These are phyloP conservation scores for Arbutus unedo DNA, from an alignment of 148 eudicot genomes.

Conservation along the genomic window DNA sequence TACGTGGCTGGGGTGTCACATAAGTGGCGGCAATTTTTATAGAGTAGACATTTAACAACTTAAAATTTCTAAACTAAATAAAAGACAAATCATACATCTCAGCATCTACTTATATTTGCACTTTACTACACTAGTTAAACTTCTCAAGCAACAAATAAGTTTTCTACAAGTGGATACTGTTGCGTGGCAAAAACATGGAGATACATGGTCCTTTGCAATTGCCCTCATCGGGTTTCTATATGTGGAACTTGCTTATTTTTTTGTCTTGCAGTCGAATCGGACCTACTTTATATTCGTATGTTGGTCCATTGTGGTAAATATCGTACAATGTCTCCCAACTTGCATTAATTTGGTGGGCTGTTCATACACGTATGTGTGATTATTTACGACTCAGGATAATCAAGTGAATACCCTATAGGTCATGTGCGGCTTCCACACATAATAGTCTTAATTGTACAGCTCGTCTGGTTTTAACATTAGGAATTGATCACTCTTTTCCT, in stretches of 20 bases:
- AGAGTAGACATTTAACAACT: neutral
- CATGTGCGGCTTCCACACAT: too few species aligned
- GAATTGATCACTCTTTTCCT: constrained; percentile 1
- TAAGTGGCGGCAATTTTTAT: neutral
- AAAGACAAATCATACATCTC: neutral
- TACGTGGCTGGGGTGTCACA: too few species aligned
- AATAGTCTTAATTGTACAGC: too few species aligned
- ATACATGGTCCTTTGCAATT: neutral
- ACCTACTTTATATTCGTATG: neutral
- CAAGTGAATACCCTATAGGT: too few species aligned
- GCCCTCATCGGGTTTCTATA: neutral
- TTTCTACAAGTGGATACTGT: neutral
- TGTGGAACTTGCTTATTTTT: neutral
- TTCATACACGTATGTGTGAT: neutral
- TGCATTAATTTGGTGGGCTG: neutral
- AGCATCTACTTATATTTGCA: neutral
- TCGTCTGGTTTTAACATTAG: too few species aligned
- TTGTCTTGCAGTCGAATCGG: neutral
- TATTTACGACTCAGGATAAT: too few species aligned
- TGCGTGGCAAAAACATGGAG: neutral
- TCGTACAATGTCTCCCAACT: neutral
- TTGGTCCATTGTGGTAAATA: neutral
- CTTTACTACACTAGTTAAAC: neutral
- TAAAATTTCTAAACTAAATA: neutral
- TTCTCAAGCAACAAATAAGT: neutral